These are phyloP conservation scores for Aspergillus quadrilineatus DNA, from an alignment of 2,329 filamentous ascomycete species.

Conservation along the genomic window DNA sequence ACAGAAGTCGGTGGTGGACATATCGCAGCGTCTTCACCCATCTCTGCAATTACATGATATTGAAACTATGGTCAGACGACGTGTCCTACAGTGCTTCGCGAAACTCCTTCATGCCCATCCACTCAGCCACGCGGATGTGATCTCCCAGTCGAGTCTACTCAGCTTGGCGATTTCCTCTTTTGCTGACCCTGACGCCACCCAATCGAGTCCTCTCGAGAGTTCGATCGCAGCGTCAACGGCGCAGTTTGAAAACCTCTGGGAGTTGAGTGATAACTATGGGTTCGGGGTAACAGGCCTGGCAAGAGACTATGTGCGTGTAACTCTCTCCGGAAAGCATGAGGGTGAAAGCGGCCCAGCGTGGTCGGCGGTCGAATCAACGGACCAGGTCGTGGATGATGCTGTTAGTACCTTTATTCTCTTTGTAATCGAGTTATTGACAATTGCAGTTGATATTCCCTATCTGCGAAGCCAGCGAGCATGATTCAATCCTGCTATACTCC, in stretches of 20 bases:
- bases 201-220: constrained; percentile 74
- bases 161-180: constrained; percentile 89
- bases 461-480: constrained; percentile 82
- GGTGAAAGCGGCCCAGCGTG: constrained; percentile 53
- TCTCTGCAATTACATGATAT: constrained; percentile 86
- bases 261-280: constrained; percentile 88
- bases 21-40: constrained; percentile 77
- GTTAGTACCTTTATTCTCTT: constrained; percentile 29
- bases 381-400: constrained; percentile 43
- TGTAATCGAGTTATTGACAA: constrained; percentile 14
- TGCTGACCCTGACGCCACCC: constrained; percentile 77
- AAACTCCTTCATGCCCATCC: constrained; percentile 88
- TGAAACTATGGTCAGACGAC: constrained; percentile 86
- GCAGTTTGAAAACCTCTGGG: constrained; percentile 92
- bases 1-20: constrained; percentile 83
- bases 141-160: constrained; percentile 87
- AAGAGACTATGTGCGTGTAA: constrained; percentile 69
- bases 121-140: constrained; percentile 75
- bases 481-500: constrained; percentile 76
- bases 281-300: constrained; percentile 90
- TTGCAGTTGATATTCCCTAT: constrained; percentile 59
- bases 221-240: constrained; percentile 89
- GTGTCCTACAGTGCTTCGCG: constrained; percentile 92
- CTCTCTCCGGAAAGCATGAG: constrained; percentile 68
- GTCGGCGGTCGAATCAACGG: constrained; percentile 40